These are phyloP conservation scores for Globisporangium radiosum DNA, from an alignment of 352 stramenopile genomes.

Conservation along the genomic window DNA sequence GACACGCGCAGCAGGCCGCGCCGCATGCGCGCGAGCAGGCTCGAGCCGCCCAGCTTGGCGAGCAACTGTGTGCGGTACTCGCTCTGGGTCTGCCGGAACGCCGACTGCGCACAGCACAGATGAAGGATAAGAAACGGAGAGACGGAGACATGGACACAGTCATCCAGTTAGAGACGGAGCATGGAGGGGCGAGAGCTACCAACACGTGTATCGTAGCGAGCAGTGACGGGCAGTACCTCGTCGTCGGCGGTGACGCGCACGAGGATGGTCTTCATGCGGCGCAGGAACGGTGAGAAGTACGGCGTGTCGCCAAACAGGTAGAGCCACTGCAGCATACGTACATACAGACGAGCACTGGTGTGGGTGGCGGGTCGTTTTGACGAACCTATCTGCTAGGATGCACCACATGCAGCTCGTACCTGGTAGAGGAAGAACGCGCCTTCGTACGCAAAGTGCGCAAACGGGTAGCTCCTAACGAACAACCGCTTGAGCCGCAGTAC, in stretches of 20 bases:
- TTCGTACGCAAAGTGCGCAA: conserved; percentile 76
- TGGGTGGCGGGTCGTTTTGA: too few relatives aligned
- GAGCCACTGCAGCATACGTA: conserved; percentile 37
- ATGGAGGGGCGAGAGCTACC: neutral
- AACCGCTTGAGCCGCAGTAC: conserved; percentile 41
- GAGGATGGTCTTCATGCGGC: conserved; percentile 62
- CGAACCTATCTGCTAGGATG: too few relatives aligned
- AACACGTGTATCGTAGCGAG: neutral
- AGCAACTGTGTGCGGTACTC: conserved; percentile 47
- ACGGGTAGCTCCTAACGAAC: conserved; percentile 68
- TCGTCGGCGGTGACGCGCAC: conserved; percentile 67
- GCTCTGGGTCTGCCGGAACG: conserved; percentile 47
- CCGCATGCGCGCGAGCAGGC: conserved; percentile 33
- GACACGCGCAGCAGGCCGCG: conserved; percentile 38
- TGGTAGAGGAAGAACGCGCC: conserved; percentile 78
- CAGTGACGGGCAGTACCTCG: conserved; percentile 27
- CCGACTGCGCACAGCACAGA: conserved; percentile 16
- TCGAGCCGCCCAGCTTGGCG: conserved; percentile 33
- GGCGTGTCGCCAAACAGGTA: conserved; percentile 82
- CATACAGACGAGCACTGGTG: neutral
- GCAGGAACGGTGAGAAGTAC: conserved; percentile 78
- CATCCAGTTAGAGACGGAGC: neutral
- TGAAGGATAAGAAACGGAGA: neutral
- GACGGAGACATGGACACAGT: neutral
- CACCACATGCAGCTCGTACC: conserved; percentile 15